These are phyloP conservation scores for Cryptococcus sp. DNA, from an alignment of 1,284 basidiomycete species.

Conservation along the genomic window DNA sequence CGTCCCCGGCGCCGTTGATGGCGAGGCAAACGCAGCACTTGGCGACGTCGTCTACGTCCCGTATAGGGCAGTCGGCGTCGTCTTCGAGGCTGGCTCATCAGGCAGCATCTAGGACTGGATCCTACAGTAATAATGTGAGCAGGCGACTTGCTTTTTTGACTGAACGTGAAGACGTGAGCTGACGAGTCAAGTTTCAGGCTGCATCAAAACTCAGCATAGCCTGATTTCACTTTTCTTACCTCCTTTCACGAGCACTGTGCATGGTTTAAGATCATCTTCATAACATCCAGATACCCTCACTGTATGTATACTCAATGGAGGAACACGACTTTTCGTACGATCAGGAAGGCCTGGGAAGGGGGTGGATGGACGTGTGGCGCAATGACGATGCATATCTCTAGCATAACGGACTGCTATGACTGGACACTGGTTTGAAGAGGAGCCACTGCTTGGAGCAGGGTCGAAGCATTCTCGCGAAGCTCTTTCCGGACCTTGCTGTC, in stretches of 20 bases:
- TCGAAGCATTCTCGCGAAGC: conserved; percentile 1
- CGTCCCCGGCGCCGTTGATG: conserved; percentile 45
- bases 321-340: not conserved
- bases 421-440: not conserved
- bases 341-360: not conserved
- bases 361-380: not conserved
- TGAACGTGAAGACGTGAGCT: conserved; percentile 1
- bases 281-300: conserved; percentile 3
- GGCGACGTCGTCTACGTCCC: conserved; percentile 15
- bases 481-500: not conserved
- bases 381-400: not conserved
- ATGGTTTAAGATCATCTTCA: not conserved
- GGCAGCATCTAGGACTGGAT: conserved; percentile 8
- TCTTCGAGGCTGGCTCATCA: conserved; percentile 14
- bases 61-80: conserved; percentile 20
- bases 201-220: conserved; percentile 18
- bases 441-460: not conserved
- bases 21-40: conserved; percentile 23
- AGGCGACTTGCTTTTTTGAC: not conserved
- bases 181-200: not conserved
- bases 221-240: not conserved
- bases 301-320: not conserved
- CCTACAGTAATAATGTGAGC: not conserved
- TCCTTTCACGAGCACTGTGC: not conserved
- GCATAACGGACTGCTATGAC: not conserved